Percentiles rank a stretch among this genome's conserved stretches.
Evolutionary conservation across 2,329 filamentous ascomycete genomes (phyloP).

Genomic region (Aspergillus alliaceus): DNA sequence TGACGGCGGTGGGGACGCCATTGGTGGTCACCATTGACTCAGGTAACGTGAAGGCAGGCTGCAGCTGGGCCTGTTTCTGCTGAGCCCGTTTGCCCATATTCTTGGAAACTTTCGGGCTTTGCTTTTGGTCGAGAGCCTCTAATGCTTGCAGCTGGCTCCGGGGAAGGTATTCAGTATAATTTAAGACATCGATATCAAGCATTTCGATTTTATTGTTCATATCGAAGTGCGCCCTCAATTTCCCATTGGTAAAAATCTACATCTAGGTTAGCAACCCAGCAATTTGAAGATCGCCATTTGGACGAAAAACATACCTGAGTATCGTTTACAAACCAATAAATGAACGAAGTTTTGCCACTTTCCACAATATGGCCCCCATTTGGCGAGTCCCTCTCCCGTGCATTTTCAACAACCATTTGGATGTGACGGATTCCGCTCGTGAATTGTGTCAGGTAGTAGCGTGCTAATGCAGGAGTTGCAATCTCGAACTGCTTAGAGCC

Average conservation of each 20-base stretch:
- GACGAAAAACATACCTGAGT: slow-evolving; percentile 66
- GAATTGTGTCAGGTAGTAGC: slow-evolving; percentile 89
- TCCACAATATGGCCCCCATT: slow-evolving; percentile 72
- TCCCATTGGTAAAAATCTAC: slow-evolving; percentile 75
- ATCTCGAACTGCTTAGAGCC: slow-evolving; percentile 85
- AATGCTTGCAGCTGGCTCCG: slow-evolving; percentile 57
- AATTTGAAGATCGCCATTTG: background rate
- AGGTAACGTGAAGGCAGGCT: slow-evolving; percentile 46
- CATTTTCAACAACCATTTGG: slow-evolving; percentile 77
- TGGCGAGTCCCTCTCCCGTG: slow-evolving; percentile 57
- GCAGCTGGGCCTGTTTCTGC: slow-evolving; percentile 43
- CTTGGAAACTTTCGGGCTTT: slow-evolving; percentile 61
- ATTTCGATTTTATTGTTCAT: slow-evolving; percentile 76
- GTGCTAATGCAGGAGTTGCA: slow-evolving; percentile 73
- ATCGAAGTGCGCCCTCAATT: slow-evolving; percentile 77
- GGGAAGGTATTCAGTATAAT: slow-evolving; percentile 81
- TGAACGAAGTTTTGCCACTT: slow-evolving; percentile 73
- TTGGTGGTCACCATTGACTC: slow-evolving; percentile 48
- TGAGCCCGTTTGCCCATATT: slow-evolving; percentile 52
- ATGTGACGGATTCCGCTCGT: slow-evolving; percentile 82
- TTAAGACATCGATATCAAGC: slow-evolving; percentile 75
- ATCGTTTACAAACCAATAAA: slow-evolving; percentile 85
- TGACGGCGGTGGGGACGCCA: slow-evolving; percentile 57
- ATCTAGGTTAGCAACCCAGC: background rate
- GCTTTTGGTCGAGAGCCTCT: slow-evolving; percentile 55